phyloP scores from a whole-genome alignment of 306 rosid species.

The Cicer bijugum region DNA sequence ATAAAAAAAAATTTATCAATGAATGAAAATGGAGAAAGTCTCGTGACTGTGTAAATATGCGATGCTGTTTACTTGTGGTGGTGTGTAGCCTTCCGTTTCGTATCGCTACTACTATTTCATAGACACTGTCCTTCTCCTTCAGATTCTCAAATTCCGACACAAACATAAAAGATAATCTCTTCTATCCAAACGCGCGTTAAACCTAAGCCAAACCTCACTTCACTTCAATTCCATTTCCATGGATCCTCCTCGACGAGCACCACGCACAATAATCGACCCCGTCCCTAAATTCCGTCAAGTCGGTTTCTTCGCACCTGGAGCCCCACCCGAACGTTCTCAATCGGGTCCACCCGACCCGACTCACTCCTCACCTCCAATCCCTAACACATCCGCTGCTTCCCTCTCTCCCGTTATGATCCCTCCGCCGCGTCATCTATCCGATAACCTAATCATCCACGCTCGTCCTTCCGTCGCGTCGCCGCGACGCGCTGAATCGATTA shows the following conservation, averaged over 20 bases:
- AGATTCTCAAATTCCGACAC: background rate
- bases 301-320: constrained; percentile 73
- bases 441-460: constrained; percentile 43
- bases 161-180: background rate
- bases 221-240: constrained; percentile 33
- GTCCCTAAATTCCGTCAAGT: constrained; percentile 85
- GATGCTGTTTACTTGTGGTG: no score
- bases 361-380: constrained; percentile 43
- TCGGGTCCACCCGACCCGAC: constrained; percentile 56
- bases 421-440: constrained; percentile 73
- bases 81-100: no score
- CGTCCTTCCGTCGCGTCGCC: constrained; percentile 49
- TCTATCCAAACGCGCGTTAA: constrained; percentile 32
- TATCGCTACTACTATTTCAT: no score
- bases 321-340: constrained; percentile 52
- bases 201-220: constrained; percentile 40
- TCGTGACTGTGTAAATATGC: no score
- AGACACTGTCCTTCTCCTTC: background rate
- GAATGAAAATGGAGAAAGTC: no score
- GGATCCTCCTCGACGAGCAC: constrained; percentile 84
- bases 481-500: constrained; percentile 39
- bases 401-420: constrained; percentile 91
- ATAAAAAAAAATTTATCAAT: no score
- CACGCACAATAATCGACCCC: constrained; percentile 76
- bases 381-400: constrained; percentile 57